Evolutionary conservation across 2,329 filamentous ascomycete genomes (phyloP), one percentile per base, ranked within the genome.

Genomic region (Plenodomus biglobosus): DNA sequence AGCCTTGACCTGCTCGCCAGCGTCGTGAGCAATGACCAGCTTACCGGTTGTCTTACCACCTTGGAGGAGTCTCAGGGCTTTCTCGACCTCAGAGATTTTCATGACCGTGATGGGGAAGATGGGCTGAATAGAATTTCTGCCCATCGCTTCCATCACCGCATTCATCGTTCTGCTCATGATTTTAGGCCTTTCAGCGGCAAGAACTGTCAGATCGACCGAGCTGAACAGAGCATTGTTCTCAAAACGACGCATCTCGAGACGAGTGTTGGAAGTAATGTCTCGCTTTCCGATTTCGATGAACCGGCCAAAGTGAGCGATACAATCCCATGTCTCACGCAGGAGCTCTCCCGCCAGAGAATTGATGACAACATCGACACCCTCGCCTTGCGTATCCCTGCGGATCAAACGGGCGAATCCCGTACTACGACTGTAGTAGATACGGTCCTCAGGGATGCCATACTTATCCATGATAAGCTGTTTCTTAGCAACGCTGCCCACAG

Each of bases 291-390:
- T 46, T 22, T 66, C 62, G 16, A 66, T 39, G 24, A 64, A 44
- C 1, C 21, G 39, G 2, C 64, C 63, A 15, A 22, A 45, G 15
- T 50, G 17, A 0, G 77, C 76, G 1, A 80, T 62, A 38, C 74
- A 78, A 4, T 67, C 48, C 56, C 52, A 62, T 0, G 70, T 75
- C 0, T 70, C 70, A 8, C 58, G 50, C 1, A 70, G 48, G 0
- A 58, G 27, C 4, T 66, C 61, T 4, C 66, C 69, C 8, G 56
- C 40, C 1, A 57, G 39, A 1, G 52, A 53, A 48, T 70, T 72
- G 17, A 73, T 42, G 4, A 68, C 54, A 1, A 73, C 54, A 50
- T 73, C 65, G 7, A 73, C 66, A 11, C 71, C 71, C 10, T 40
- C 8, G 54, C 66, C 41, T 40, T 37, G 8, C 22, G 53, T 53